phyloP scores from a whole-genome alignment of 176 grass and related monocot species.

The Aegilops speltoides region DNA sequence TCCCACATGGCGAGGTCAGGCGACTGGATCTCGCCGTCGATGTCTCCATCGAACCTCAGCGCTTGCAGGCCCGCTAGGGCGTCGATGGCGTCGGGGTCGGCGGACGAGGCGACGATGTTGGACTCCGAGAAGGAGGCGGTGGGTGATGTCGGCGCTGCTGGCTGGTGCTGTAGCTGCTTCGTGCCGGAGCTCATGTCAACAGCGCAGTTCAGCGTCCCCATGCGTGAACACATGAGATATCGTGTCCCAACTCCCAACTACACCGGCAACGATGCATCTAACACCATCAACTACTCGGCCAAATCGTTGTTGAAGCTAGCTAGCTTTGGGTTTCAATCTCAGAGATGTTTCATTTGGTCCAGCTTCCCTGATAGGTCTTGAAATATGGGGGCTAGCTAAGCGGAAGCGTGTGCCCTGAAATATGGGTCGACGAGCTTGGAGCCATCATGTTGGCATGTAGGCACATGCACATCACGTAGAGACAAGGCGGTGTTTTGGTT shows the following conservation, averaged over 20 bases:
- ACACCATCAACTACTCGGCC: background rate
- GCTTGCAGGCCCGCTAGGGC: conserved; percentile 42
- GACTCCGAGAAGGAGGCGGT: conserved; percentile 58
- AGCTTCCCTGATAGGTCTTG: conserved; percentile 5
- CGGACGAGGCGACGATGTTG: conserved; percentile 40
- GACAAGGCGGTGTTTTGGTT: conserved; percentile 37
- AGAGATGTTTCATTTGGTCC: background rate
- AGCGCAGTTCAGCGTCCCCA: conserved; percentile 37
- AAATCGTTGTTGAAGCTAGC: background rate
- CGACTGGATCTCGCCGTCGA: conserved; percentile 57
- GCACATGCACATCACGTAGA: conserved; percentile 31
- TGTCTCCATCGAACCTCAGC: conserved; percentile 49
- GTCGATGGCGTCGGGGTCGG: conserved; percentile 37
- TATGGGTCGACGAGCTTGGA: conserved; percentile 40
- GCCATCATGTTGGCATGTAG: conserved; percentile 22
- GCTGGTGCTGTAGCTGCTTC: conserved; percentile 50
- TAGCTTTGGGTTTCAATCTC: background rate
- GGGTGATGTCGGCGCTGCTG: conserved; percentile 32
- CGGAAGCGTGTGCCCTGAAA: conserved; percentile 12
- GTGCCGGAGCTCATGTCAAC: background rate
- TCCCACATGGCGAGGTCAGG: conserved; percentile 60
- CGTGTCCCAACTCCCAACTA: background rate
- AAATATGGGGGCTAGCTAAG: conserved; percentile 5
- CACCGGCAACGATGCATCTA: background rate
- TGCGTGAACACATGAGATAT: conserved; percentile 40